A percentile compares a stretch with the other conserved stretches of the same genome.
Evolutionary conservation across 495 filamentous ascomycete genomes (phyloP).

Genomic region (Penicillium bovifimosum): DNA sequence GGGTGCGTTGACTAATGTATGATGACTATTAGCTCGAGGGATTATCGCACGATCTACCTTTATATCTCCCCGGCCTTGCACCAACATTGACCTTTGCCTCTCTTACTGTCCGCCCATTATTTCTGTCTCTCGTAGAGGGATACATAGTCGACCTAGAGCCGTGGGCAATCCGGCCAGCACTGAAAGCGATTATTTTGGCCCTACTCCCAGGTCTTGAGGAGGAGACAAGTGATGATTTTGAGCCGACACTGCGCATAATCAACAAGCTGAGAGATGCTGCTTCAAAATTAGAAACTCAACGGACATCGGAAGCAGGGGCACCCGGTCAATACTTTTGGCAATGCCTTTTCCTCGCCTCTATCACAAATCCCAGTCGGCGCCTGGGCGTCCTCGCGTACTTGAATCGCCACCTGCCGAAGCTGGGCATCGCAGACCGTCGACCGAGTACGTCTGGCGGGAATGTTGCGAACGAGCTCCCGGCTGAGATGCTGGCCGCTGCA

Average conservation of each 20-base stretch:
- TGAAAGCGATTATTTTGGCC: slow-evolving; percentile 82
- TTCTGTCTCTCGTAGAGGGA: slow-evolving; percentile 76
- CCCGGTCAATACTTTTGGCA: slow-evolving; percentile 96
- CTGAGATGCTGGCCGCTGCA: slow-evolving; percentile 42
- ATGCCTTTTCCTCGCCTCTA: slow-evolving; percentile 88
- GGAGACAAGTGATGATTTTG: slow-evolving; percentile 94
- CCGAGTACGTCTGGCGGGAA: slow-evolving; percentile 23
- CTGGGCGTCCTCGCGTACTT: slow-evolving; percentile 85
- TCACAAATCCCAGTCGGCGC: slow-evolving; percentile 78
- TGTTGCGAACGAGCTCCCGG: slow-evolving; percentile 19
- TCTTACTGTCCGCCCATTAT: slow-evolving; percentile 75
- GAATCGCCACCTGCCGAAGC: slow-evolving; percentile 67
- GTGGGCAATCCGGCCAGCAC: slow-evolving; percentile 68
- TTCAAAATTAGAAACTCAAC: slow-evolving; percentile 40
- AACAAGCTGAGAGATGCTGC: slow-evolving; percentile 71
- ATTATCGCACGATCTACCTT: slow-evolving; percentile 70
- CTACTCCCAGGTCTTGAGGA: slow-evolving; percentile 90
- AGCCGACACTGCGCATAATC: slow-evolving; percentile 71
- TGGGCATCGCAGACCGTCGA: slow-evolving; percentile 46
- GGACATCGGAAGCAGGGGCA: slow-evolving; percentile 44
- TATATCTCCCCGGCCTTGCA: slow-evolving; percentile 86
- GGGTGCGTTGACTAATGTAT: slow-evolving; percentile 8
- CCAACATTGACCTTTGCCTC: slow-evolving; percentile 90
- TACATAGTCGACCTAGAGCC: slow-evolving; percentile 68
- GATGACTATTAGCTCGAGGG: slow-evolving; percentile 49